These are phyloP conservation scores for Ascochyta rabiei DNA, from an alignment of 2,329 filamentous ascomycete species.

Conservation along the genomic window DNA sequence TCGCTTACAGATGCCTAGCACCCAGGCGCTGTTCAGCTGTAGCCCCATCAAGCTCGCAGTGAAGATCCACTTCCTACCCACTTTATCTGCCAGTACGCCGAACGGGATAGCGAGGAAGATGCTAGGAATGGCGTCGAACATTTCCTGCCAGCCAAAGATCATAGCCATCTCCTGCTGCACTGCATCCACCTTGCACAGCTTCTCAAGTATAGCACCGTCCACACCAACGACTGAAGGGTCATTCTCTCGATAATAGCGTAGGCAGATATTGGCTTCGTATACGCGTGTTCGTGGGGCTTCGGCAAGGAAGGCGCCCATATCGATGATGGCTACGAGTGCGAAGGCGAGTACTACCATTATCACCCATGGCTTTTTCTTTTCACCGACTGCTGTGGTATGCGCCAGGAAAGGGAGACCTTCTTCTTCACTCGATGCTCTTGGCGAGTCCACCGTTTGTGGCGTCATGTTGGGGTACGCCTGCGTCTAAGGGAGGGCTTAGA, in stretches of 20 bases:
- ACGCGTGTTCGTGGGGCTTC: slow-evolving; percentile 55
- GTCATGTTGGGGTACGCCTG: slow-evolving; percentile 16
- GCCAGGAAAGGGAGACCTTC: slow-evolving; percentile 27
- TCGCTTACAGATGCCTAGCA: slow-evolving; percentile 41
- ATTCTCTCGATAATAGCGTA: slow-evolving; percentile 50
- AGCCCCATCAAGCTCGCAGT: slow-evolving; percentile 52
- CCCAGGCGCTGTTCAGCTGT: slow-evolving; percentile 40
- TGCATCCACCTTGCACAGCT: slow-evolving; percentile 56
- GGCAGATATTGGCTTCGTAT: slow-evolving; percentile 57
- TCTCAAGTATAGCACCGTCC: slow-evolving; percentile 53
- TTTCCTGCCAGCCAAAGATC: slow-evolving; percentile 58
- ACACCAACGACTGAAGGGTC: slow-evolving; percentile 52
- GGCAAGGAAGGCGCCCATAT: slow-evolving; percentile 54
- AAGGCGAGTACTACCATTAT: slow-evolving; percentile 44
- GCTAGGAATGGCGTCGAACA: slow-evolving; percentile 53
- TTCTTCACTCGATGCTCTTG: slow-evolving; percentile 26
- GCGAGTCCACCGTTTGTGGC: not conserved
- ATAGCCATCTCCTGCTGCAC: slow-evolving; percentile 58
- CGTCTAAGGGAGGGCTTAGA: not conserved
- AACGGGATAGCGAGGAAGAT: slow-evolving; percentile 57
- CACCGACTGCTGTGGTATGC: not conserved
- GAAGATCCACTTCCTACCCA: slow-evolving; percentile 55
- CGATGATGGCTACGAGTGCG: slow-evolving; percentile 52
- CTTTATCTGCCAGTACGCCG: slow-evolving; percentile 56
- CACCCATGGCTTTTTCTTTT: slow-evolving; percentile 41